Percentiles rank a stretch among this genome's conserved stretches.
Conservation (phyloP, 2,329 filamentous ascomycete genomes). For the Colletotrichum sp. region DNA sequence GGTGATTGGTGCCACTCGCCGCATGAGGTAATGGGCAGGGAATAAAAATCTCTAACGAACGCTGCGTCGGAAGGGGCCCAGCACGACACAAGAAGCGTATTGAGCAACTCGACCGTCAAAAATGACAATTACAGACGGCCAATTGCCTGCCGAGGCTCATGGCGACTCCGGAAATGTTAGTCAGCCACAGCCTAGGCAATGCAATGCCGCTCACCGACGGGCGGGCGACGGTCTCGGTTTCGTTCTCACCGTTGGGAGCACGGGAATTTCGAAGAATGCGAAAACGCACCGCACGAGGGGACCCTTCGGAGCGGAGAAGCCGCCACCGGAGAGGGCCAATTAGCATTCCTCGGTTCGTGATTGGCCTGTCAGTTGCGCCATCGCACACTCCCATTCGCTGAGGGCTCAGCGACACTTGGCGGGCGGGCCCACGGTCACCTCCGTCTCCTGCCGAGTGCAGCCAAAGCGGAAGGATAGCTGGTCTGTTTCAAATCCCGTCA, state of each 20-base stretch:
- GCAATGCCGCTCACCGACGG: neutral
- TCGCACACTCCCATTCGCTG: conserved; percentile 6
- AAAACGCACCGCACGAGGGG: neutral
- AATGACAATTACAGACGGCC: neutral
- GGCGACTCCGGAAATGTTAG: neutral
- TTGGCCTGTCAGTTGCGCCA: neutral
- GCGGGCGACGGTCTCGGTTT: neutral
- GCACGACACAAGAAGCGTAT: neutral
- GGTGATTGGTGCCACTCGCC: neutral
- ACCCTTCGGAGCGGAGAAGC: neutral
- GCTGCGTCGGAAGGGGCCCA: neutral
- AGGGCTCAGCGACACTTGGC: neutral
- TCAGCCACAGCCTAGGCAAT: neutral
- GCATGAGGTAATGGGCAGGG: conserved; percentile 1
- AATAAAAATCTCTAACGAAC: neutral
- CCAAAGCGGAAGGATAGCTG: conserved; percentile 15
- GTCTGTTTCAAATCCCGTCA: conserved; percentile 18
- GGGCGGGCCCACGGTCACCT: conserved; percentile 7
- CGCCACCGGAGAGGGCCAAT: conserved; percentile 13
- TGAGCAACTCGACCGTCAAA: neutral
- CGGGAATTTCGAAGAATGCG: neutral
- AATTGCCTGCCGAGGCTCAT: conserved; percentile 2
- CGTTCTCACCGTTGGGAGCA: neutral
- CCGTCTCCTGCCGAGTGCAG: conserved; percentile 17
- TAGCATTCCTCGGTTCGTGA: conserved; percentile 1